phyloP scores from a whole-genome alignment of 176 grass and related monocot genomes.

The sorghum (Sorghum bicolor) region DNA sequence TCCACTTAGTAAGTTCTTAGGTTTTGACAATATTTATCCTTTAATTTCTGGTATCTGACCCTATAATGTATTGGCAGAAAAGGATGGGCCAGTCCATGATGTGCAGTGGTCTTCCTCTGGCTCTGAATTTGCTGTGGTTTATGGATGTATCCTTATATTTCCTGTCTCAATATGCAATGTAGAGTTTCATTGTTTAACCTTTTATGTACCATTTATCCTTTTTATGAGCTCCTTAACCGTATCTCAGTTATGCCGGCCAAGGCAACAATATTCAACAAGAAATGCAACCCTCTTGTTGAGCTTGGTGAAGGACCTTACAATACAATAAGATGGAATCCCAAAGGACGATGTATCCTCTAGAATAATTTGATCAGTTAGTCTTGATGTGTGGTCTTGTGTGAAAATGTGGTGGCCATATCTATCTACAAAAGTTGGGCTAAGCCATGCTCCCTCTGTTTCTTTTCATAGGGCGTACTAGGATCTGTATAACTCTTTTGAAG shows the following conservation, averaged over 20 bases:
- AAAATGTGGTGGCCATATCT: not conserved
- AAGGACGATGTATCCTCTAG: conserved; percentile 85
- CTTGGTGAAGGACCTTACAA: conserved; percentile 95
- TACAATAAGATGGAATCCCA: conserved; percentile 95
- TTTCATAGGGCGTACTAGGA: not conserved
- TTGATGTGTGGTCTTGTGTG: conserved; percentile 3
- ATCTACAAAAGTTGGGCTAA: conserved; percentile 6
- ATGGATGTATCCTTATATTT: conserved; percentile 72
- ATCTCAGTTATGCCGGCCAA: conserved; percentile 84
- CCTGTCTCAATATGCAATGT: conserved; percentile 9
- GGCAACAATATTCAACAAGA: conserved; percentile 86
- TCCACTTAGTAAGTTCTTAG: conserved; percentile 69
- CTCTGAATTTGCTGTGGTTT: conserved; percentile 87
- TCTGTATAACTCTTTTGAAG: not conserved
- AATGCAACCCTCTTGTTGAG: conserved; percentile 84
- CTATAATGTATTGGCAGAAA: conserved; percentile 40
- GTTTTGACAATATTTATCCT: not conserved
- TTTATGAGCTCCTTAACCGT: conserved; percentile 50
- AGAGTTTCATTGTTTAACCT: conserved; percentile 6
- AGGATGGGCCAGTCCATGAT: conserved; percentile 93
- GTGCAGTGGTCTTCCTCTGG: conserved; percentile 81
- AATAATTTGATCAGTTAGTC: conserved; percentile 12
- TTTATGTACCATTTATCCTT: conserved; percentile 19
- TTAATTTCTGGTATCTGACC: not conserved
- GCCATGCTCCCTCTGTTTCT: not conserved